phyloP scores from a whole-genome alignment of 108 stramenopile species.

The Chaetoceros muelleri region DNA sequence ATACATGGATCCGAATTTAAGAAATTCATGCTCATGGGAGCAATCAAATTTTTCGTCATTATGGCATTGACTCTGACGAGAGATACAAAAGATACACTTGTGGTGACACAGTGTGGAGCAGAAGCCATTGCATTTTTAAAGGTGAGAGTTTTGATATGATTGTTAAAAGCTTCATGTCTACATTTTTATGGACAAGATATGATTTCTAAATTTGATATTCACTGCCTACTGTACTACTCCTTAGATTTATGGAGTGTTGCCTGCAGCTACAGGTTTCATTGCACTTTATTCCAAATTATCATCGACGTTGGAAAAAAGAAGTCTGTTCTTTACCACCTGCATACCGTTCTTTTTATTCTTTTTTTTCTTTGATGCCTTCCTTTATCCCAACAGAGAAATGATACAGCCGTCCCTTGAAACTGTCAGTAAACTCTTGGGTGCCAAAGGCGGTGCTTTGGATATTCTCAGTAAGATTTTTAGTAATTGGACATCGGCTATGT shows the following conservation, averaged over 20 bases:
- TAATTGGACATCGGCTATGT: slow-evolving; percentile 91
- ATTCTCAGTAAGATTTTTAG: slow-evolving; percentile 71
- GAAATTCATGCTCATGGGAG: slow-evolving; percentile 84
- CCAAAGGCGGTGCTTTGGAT: slow-evolving; percentile 42
- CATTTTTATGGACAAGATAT: neutral
- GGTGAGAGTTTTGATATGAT: slow-evolving; percentile 19
- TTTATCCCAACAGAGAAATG: slow-evolving; percentile 73
- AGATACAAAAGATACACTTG: slow-evolving; percentile 93
- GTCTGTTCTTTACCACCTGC: slow-evolving; percentile 84
- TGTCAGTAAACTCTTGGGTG: slow-evolving; percentile 35
- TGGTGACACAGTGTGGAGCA: slow-evolving; percentile 94
- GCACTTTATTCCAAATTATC: slow-evolving; percentile 86
- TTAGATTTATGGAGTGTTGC: slow-evolving; percentile 85
- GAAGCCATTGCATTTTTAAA: slow-evolving; percentile 92
- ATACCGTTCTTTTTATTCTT: slow-evolving; percentile 92
- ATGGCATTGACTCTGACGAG: slow-evolving; percentile 88
- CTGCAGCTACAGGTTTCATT: slow-evolving; percentile 73
- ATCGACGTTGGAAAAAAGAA: slow-evolving; percentile 61
- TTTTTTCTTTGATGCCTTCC: slow-evolving; percentile 65
- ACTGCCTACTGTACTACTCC: slow-evolving; percentile 8
- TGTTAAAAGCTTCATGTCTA: neutral
- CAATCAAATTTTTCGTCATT: slow-evolving; percentile 94
- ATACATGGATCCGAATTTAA: slow-evolving; percentile 78
- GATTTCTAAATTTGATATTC: neutral
- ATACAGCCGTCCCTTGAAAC: slow-evolving; percentile 72